Evolutionary conservation across 2,329 filamentous ascomycete genomes (phyloP).

Genomic region (Coniella vitis): DNA sequence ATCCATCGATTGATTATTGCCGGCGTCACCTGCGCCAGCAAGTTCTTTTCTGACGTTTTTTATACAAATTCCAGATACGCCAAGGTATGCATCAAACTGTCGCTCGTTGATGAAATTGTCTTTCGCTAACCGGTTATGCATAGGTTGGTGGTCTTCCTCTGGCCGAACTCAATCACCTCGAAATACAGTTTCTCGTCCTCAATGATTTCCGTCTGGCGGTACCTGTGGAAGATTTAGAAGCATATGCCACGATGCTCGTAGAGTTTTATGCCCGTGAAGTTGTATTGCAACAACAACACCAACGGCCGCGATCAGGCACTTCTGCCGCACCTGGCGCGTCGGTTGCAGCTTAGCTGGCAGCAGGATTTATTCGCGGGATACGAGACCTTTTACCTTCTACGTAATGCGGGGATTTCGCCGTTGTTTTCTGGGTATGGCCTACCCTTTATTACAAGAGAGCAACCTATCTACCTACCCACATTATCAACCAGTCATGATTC

Average conservation of each 20-base stretch:
- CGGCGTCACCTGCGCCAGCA: slow-evolving; percentile 95
- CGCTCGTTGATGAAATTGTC: not conserved
- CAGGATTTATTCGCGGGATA: not conserved
- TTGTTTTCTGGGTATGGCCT: too few relatives aligned
- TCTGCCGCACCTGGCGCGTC: not conserved
- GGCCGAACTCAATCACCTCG: slow-evolving; percentile 88
- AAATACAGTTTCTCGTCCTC: slow-evolving; percentile 88
- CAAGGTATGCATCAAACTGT: slow-evolving; percentile 58
- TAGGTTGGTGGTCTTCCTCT: slow-evolving; percentile 92
- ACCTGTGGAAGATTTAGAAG: slow-evolving; percentile 89
- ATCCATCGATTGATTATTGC: slow-evolving; percentile 96
- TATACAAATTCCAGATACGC: slow-evolving; percentile 99
- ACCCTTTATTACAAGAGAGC: not conserved
- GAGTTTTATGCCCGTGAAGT: slow-evolving; percentile 96
- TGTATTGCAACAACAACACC: slow-evolving; percentile 38
- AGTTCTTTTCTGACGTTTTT: slow-evolving; percentile 98
- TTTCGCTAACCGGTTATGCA: not conserved
- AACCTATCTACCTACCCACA: not conserved
- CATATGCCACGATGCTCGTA: slow-evolving; percentile 96
- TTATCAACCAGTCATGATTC: too few relatives aligned
- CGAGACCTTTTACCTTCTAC: too few relatives aligned
- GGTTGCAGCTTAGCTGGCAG: not conserved
- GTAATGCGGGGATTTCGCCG: too few relatives aligned
- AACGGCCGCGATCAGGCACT: not conserved
- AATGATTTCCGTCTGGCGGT: slow-evolving; percentile 95